These are phyloP conservation scores for Microbotryum lychnidis-dioicae DNA, from an alignment of 1,284 basidiomycete species.

Conservation along the genomic window DNA sequence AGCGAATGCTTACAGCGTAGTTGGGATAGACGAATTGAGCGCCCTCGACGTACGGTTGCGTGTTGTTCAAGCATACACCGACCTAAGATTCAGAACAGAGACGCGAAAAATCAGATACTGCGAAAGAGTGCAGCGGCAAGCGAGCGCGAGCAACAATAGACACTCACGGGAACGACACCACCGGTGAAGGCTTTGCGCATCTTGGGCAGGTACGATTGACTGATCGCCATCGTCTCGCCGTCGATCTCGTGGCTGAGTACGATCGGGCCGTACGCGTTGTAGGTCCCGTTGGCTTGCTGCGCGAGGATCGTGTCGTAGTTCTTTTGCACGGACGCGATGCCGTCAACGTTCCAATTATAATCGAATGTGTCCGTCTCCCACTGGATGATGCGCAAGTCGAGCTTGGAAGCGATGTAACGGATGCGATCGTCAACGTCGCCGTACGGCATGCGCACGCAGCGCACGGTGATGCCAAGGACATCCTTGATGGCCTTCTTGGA, in stretches of 20 bases:
- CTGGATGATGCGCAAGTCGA: conserved; percentile 46
- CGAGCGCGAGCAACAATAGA: conserved; percentile 25
- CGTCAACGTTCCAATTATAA: conserved; percentile 17
- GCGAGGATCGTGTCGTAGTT: conserved; percentile 45
- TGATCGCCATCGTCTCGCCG: conserved; percentile 34
- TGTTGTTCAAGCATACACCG: conserved; percentile 39
- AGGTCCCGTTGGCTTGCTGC: conserved; percentile 30
- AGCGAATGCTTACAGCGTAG: conserved; percentile 1
- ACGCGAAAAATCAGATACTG: conserved; percentile 35
- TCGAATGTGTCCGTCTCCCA: conserved; percentile 46
- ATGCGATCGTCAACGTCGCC: conserved; percentile 49
- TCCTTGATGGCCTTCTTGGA: conserved; percentile 47
- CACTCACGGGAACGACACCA: conserved; percentile 29
- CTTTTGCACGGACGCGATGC: conserved; percentile 36
- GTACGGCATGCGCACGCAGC: conserved; percentile 41
- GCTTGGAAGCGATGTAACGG: conserved; percentile 45
- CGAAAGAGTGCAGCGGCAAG: not conserved
- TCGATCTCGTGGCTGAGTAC: conserved; percentile 45
- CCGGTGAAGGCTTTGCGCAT: conserved; percentile 17
- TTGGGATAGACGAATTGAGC: conserved; percentile 21
- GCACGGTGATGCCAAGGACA: conserved; percentile 45
- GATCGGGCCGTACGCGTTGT: conserved; percentile 39
- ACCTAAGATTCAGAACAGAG: conserved; percentile 21
- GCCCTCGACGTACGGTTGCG: conserved; percentile 44
- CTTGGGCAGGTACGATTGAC: conserved; percentile 15